Evolutionary conservation across 2,329 filamentous ascomycete species (phyloP).

Genomic region (Malbranchea zuffiana): DNA sequence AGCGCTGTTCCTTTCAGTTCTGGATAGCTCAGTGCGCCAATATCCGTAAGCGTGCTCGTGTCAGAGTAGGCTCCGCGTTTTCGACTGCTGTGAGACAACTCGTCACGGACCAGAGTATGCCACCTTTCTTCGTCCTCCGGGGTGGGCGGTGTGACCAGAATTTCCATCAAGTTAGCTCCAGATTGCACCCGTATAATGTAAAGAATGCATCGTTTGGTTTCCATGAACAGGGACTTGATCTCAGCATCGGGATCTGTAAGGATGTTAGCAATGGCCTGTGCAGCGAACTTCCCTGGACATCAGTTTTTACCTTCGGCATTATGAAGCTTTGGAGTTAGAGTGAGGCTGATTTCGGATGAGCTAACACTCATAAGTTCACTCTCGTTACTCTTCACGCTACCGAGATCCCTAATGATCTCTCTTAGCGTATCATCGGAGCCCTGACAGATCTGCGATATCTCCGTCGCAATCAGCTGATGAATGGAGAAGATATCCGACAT

Average conservation of each 20-base stretch:
- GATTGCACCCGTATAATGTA: conserved; percentile 97
- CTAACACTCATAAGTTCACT: conserved; percentile 80
- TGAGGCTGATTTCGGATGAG: conserved; percentile 81
- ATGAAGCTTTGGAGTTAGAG: conserved; percentile 77
- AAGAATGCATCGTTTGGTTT: conserved; percentile 91
- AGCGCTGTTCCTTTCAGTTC: conserved; percentile 87
- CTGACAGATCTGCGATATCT: conserved; percentile 67
- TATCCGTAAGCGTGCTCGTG: conserved; percentile 69
- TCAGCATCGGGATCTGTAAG: conserved; percentile 73
- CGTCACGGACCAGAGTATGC: conserved; percentile 68
- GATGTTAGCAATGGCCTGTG: conserved; percentile 4
- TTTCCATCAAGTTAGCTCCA: conserved; percentile 83
- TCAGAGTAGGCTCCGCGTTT: conserved; percentile 83
- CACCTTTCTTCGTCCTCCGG: conserved; percentile 84
- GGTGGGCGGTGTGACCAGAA: conserved; percentile 79
- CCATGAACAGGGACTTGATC: conserved; percentile 88
- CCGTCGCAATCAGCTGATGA: conserved; percentile 72
- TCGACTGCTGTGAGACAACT: conserved; percentile 57
- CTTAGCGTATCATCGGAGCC: conserved; percentile 75
- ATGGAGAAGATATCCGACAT: conserved; percentile 96
- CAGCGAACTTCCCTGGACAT: not conserved
- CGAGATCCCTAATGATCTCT: conserved; percentile 85
- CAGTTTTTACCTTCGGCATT: conserved; percentile 55
- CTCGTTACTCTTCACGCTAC: conserved; percentile 93
- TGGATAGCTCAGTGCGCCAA: conserved; percentile 78